phyloP scores from a whole-genome alignment of 1,139 yeast species.

The Geotrichum siamense region DNA sequence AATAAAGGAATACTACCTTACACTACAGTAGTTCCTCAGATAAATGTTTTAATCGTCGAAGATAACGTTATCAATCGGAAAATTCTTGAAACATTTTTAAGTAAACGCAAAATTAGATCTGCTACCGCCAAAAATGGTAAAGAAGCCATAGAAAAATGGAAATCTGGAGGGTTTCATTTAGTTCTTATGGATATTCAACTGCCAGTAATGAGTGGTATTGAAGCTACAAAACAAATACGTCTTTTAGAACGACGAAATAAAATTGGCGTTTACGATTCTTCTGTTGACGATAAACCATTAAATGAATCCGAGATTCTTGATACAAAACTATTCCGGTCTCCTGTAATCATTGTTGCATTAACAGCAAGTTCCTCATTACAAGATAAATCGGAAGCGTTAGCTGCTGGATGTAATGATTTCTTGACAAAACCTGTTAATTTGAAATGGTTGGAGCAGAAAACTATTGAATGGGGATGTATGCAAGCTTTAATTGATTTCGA shows the following conservation, averaged over 20 bases:
- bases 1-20: slow-evolving; percentile 17
- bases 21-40: slow-evolving; percentile 48
- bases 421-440: slow-evolving; percentile 94
- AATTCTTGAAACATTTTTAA: slow-evolving; percentile 83
- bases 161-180: slow-evolving; percentile 83
- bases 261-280: slow-evolving; percentile 60
- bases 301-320: slow-evolving; percentile 48
- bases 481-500: slow-evolving; percentile 95
- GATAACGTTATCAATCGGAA: slow-evolving; percentile 93
- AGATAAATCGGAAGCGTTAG: slow-evolving; percentile 83
- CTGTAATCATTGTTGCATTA: slow-evolving; percentile 91
- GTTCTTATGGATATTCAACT: slow-evolving; percentile 93
- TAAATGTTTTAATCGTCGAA: slow-evolving; percentile 87
- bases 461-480: slow-evolving; percentile 92
- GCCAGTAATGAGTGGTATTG: slow-evolving; percentile 89
- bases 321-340: slow-evolving; percentile 61
- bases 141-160: slow-evolving; percentile 90
- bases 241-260: slow-evolving; percentile 71
- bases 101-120: slow-evolving; percentile 77
- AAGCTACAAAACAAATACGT: slow-evolving; percentile 84
- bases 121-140: slow-evolving; percentile 85
- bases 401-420: slow-evolving; percentile 96
- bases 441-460: slow-evolving; percentile 88
- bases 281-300: slow-evolving; percentile 2
- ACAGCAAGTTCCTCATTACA: slow-evolving; percentile 88